Evolutionary conservation across 106 monocot species (phyloP), one percentile per base, ranked within the genome.

Genomic region (Allium sativum): DNA sequence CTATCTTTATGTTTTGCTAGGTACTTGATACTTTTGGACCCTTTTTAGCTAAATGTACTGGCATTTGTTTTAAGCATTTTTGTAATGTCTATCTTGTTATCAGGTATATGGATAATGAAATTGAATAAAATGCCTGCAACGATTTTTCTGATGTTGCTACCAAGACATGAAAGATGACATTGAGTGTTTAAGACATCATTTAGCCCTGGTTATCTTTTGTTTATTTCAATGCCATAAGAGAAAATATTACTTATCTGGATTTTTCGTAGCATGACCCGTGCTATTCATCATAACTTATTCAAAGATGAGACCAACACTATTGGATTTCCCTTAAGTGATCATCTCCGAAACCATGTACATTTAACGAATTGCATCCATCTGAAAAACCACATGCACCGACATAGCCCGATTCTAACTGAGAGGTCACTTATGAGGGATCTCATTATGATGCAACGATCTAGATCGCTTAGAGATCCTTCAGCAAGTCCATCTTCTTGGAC

Each of bases 291-390:
- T n/a, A 11, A 52, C 7, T 72, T 50, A 8, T 10, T 31, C 21
- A 58, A 65, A 48, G 72, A 72, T 66, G 73, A 66, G 6, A 21
- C 21, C 15, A 15, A 10, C 66, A 50, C 66, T 58, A 22, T 59
- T 44, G 59, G 56, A 9, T 48, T 62, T 52, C 50, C 68, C n/a
- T 52, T 50, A 53, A 77, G 71, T 44, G 79, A 84, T 18, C 87
- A 91, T 51, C 73, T 79, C 55, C 76, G 82, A 12, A 75, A 76
- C 66, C 96, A 90, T 65, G 74, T 87, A 18, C 96, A 96, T 64
- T 73, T 96, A 58, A 96, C 96, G 13, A 96, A 96, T 58, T 96
- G 91, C 77, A 84, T 96, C 61, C 91, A 96, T 64, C 48, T 87
- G 62, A 90, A 78, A 68, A 84, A 96, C 72, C 82, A 87, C 69